Evolutionary conservation across 495 filamentous ascomycete genomes (phyloP), one percentile per base, ranked within the genome.

Genomic region (Diplogelasinospora grovesii): DNA sequence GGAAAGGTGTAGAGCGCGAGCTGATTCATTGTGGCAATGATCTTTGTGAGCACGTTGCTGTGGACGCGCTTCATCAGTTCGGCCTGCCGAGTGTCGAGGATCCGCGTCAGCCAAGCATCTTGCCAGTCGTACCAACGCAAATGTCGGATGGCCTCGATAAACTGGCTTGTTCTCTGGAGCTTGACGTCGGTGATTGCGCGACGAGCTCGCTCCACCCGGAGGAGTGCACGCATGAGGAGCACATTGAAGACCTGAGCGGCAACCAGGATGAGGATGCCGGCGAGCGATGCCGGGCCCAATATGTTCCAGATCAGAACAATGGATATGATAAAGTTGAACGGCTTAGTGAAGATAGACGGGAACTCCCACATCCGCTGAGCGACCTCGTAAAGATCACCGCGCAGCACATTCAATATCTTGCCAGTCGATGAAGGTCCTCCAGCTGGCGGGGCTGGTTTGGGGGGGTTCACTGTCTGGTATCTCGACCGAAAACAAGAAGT

Each of bases 121-220:
- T 93, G 84, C 86, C 86, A 93, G 22, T 80, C 85, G 53, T 93
- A 89, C 81, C 83, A 93, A 9, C 86, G 76, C 15, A 93, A 68
- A 50, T 89, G 85, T n/a, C 86, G 77, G 25, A 90, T 86, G 3
- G 83, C 77, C 54, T 88, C 85, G 30, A 90, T 80, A 41, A 88
- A 86, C 56, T 93, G 85, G 14, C 81, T 79, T 8, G 79, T 81
- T 6, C 78, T 76, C 52, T 89, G 82, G 8, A 89, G 71, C 45
- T 85, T 80, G 11, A 54, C 56, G 60, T 93, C 86, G 1, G 85
- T 85, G 2, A 79, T 78, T 0, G 64, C 54, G 54, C 85, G 70
- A 9, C 82, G 83, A 3, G 65, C 67, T 37, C 67, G 68, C 53
- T 89, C 85, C 56, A 79, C 76, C 22, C 62, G 62, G 8, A 87